Evolutionary conservation across 2,329 filamentous ascomycete genomes (phyloP), one percentile per base, ranked within the genome.

Genomic region (Aspergillus quadricinctus): DNA sequence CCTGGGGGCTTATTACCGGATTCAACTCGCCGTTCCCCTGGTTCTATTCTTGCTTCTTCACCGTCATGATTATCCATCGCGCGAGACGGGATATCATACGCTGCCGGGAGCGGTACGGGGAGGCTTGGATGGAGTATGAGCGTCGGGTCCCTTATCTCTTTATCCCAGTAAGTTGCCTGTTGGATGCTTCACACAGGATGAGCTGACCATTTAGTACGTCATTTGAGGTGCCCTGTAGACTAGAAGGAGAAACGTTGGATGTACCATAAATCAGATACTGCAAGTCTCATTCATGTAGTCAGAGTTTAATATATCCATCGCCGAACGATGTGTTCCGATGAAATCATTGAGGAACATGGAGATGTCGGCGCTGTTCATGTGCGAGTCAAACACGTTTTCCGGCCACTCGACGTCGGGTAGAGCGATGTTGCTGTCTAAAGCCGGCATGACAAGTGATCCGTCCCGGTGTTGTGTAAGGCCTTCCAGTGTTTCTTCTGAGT

Each of bases 1-100:
- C 78, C 37, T 94, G 90, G 90, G 90, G 86, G 9, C 72, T 92
- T 11, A 86, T 93, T 61, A 91, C 88, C 1, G 90, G 90, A 3
- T 92, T 93, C 74, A 77, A 81, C 8, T 90, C 86, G 66, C 89
- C 90, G 0, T 92, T 93, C 72, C 90, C 90, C 0, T 95, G 90
- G 89, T 94, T 95, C 72, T 93, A 94, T 71, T 86, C 89, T 0
- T 75, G 88, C 14, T 95, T 95, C 77, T 95, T 95, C 71, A 78
- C 78, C 4, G 72, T 77, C 57, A 93, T 93, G 89, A 93, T 94
- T 65, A 77, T 85, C 6, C 90, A 95, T 71, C 87, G 90, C 51
- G 87, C 89, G 2, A 77, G 76, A 58, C 80, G 90, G 55, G 90
- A 95, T 69, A 89, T 92, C 57, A 78, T 86, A 69, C 81, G 86